Conservation (phyloP, 345 rosid species). For the Eucalyptus cloeziana region DNA sequence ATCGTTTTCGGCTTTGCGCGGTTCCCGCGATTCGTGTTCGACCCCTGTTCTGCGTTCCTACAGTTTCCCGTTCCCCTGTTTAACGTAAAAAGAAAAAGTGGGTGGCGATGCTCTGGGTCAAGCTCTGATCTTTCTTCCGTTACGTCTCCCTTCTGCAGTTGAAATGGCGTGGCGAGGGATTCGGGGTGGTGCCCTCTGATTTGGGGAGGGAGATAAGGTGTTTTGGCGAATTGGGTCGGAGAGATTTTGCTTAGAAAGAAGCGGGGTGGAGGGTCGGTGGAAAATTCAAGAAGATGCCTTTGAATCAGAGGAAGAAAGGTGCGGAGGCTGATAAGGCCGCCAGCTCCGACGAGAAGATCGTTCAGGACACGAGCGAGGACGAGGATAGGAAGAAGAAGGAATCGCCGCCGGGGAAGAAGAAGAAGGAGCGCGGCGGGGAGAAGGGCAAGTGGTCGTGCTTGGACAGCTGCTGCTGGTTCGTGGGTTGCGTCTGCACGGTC, state of each 20-base stretch:
- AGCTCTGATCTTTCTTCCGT: neutral
- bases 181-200: neutral
- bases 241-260: neutral
- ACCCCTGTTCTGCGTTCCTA: neutral
- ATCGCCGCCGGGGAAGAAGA: neutral
- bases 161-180: neutral
- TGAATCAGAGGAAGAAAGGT: neutral
- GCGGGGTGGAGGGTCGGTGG: neutral
- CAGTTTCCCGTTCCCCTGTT: neutral
- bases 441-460: conserved; percentile 62
- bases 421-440: neutral
- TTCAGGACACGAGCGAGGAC: neutral
- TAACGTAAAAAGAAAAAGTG: neutral
- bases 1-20: neutral
- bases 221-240: neutral
- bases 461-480: conserved; percentile 82
- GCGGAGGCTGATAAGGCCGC: neutral
- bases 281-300: neutral
- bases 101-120: neutral
- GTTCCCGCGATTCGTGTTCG: neutral
- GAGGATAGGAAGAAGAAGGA: conserved; percentile 6
- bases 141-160: neutral
- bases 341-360: neutral
- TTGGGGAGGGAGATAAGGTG: neutral
- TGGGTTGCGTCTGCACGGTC: conserved; percentile 66